A percentile compares a stretch with the other conserved stretches of the same genome.
phyloP scores from a whole-genome alignment of 1,139 yeast species.

The Candida sp. region DNA sequence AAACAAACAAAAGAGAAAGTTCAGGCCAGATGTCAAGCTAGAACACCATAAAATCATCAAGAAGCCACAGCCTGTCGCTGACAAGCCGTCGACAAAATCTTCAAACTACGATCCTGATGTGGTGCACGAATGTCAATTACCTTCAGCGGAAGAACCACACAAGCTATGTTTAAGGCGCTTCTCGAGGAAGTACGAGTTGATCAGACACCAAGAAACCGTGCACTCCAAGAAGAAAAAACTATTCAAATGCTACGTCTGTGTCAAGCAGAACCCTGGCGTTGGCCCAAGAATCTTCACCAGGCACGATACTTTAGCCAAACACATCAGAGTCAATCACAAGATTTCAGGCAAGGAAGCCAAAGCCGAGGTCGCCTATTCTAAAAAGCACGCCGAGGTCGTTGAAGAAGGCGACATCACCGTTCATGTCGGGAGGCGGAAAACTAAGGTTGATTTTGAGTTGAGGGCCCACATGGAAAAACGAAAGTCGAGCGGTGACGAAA shows the following conservation, averaged over 20 bases:
- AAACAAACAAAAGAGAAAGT: constrained; percentile 24
- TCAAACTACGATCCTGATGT: constrained; percentile 56
- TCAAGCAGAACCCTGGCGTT: constrained; percentile 55
- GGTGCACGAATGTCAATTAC: constrained; percentile 51
- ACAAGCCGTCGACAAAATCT: constrained; percentile 34
- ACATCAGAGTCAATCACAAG: constrained; percentile 87
- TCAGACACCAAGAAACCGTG: constrained; percentile 95
- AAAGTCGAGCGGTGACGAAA: constrained; percentile 19
- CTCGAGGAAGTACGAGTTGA: constrained; percentile 92
- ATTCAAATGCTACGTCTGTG: constrained; percentile 88
- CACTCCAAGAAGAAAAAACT: constrained; percentile 89
- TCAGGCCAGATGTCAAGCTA: constrained; percentile 14
- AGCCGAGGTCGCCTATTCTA: constrained; percentile 52
- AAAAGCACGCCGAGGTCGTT: constrained; percentile 51
- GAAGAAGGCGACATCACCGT: constrained; percentile 51
- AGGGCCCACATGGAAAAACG: constrained; percentile 52
- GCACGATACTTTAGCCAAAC: constrained; percentile 94
- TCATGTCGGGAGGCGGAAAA: constrained; percentile 52
- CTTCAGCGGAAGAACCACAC: constrained; percentile 52
- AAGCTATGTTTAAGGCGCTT: constrained; percentile 79
- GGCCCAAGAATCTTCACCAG: constrained; percentile 84
- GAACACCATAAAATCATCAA: constrained; percentile 18
- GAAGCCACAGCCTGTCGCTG: constrained; percentile 31
- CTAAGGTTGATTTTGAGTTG: constrained; percentile 52
- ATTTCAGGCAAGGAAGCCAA: constrained; percentile 70